These are phyloP conservation scores for Verbascum thapsus DNA, from an alignment of 257 asterid species.

Conservation along the genomic window DNA sequence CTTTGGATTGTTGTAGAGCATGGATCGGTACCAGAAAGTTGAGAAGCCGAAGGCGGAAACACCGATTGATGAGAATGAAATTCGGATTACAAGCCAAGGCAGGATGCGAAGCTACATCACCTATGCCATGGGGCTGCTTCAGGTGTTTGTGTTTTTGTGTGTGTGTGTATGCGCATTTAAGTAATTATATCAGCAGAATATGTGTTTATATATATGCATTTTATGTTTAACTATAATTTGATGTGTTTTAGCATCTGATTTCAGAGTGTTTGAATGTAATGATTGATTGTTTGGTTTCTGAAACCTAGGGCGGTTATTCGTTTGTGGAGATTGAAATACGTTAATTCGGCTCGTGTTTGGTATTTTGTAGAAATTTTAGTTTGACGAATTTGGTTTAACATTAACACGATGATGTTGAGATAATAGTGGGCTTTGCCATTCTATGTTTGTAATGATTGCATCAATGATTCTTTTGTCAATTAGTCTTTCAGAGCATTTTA, in stretches of 20 bases:
- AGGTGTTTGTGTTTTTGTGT: constrained; percentile 35
- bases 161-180: not conserved
- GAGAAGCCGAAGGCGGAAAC: constrained; percentile 68
- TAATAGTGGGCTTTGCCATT: not conserved
- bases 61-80: constrained; percentile 66
- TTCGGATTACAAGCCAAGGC: constrained; percentile 71
- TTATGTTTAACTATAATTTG: not conserved
- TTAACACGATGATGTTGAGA: not conserved
- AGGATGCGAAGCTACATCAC: constrained; percentile 74
- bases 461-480: constrained; percentile 10
- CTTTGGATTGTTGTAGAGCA: constrained; percentile 33
- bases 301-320: not conserved
- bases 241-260: not conserved
- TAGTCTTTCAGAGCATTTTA: not conserved
- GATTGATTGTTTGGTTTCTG: not conserved
- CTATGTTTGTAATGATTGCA: not conserved
- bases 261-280: not conserved
- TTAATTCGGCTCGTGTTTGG: no score
- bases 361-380: not conserved
- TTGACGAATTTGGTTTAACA: constrained; percentile 10
- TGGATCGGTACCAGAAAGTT: constrained; percentile 83
- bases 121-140: constrained; percentile 69
- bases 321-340: not conserved
- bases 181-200: not conserved
- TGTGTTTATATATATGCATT: not conserved